Evolutionary conservation across 768 basidiomycete genomes (phyloP), one percentile per base, ranked within the genome.

Genomic region (Butyriboletus loyo): DNA sequence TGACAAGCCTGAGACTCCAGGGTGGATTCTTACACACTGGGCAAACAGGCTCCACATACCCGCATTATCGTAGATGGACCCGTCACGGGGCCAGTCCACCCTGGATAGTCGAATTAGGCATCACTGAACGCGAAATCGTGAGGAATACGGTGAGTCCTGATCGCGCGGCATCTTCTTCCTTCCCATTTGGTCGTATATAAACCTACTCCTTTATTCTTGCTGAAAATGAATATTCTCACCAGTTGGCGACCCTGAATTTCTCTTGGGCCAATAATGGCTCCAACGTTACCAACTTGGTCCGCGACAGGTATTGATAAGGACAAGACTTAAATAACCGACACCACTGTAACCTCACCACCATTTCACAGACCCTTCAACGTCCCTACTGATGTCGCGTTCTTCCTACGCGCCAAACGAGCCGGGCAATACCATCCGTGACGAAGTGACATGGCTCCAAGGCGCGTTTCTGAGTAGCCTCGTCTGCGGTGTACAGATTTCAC

Each of bases 401-500:
- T 37, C 49, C 15, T 53, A 49, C 9, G 17, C 40, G 8, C 49
- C 34, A 3, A 6, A 50, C 17, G 47, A 62, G 27, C 24, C 53
- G n/a, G 17, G 1, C 4, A 0, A 53, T 22, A 1, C 46, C 22
- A 44, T 53, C 10, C n/a, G 1, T 17, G 51, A 53, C 25, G 61
- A 62, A 24, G 37, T 56, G 4, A 11, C 57, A 28, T 62, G 61
- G 61, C 61, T 62, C 7, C 61, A 62, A 49, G 61, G 61, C 44
- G 61, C 61, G 9, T 60, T 63, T 34, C 15, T 62, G 28, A 41
- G 61, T 41, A 60, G 50, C 21, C 52, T 62, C 28, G 50, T 63
- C 41, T 62, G 61, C 9, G 61, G 61, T 3, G 21, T 57, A 22
- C 61, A 63, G 21, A 52, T 60, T 40, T 54, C 58, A 10, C 54